Conservation (phyloP, 257 asterid species). For the Euphrasia confusa region DNA sequence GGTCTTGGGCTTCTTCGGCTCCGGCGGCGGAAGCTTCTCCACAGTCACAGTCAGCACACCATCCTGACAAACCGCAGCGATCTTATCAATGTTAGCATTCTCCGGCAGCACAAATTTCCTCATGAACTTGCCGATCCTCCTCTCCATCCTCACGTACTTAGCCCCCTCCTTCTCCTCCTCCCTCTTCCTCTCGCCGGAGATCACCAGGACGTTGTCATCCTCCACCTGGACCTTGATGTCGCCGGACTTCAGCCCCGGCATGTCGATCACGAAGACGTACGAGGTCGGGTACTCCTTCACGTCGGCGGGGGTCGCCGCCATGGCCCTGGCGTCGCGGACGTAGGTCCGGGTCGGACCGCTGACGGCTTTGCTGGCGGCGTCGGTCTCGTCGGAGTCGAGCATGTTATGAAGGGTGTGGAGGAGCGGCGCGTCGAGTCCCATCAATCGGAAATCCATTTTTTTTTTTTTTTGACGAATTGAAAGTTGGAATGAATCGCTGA, state of each 20-base stretch:
- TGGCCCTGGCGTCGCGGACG: slow-evolving; percentile 40
- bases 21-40: no score
- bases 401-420: slow-evolving; percentile 34
- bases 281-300: slow-evolving; percentile 33
- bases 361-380: slow-evolving; percentile 18
- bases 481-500: no score
- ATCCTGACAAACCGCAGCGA: no score
- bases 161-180: slow-evolving; percentile 30
- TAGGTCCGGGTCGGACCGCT: slow-evolving; percentile 23
- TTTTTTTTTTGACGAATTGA: background rate
- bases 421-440: slow-evolving; percentile 41
- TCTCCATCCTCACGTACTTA: slow-evolving; percentile 16
- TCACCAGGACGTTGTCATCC: slow-evolving; percentile 34
- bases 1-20: no score
- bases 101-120: no score
- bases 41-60: no score
- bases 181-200: no score
- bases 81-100: no score
- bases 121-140: no score
- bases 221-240: slow-evolving; percentile 41
- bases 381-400: slow-evolving; percentile 26
- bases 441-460: slow-evolving; percentile 35
- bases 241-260: slow-evolving; percentile 43
- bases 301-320: slow-evolving; percentile 50
- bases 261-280: slow-evolving; percentile 38